phyloP scores from a whole-genome alignment of 768 basidiomycete genomes.

The Russula brevipes region DNA sequence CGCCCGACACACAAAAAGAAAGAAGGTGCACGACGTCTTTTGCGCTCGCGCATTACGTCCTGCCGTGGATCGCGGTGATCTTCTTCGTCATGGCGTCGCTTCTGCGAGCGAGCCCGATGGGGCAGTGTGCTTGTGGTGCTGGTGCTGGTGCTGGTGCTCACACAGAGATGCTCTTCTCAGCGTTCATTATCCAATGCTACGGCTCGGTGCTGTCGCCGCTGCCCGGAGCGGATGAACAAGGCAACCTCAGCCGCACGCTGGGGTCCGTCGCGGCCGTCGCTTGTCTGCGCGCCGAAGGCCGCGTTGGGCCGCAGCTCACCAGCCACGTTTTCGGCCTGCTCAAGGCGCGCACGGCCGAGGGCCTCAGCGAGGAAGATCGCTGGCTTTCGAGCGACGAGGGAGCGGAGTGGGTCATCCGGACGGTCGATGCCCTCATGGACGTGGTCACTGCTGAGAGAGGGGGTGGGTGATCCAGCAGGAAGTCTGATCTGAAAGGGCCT shows the following conservation, averaged over 20 bases:
- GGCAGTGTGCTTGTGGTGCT: neutral
- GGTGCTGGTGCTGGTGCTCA: slow-evolving; percentile 5
- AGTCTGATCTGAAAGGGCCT: slow-evolving; percentile 52
- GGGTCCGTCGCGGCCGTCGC: slow-evolving; percentile 83
- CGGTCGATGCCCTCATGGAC: slow-evolving; percentile 75
- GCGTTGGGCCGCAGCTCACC: slow-evolving; percentile 80
- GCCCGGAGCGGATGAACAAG: slow-evolving; percentile 56
- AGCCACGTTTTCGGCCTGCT: slow-evolving; percentile 89
- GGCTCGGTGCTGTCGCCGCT: slow-evolving; percentile 73
- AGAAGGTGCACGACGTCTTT: slow-evolving; percentile 3
- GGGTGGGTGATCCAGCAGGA: slow-evolving; percentile 28
- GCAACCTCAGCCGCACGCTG: slow-evolving; percentile 78
- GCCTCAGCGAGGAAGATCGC: slow-evolving; percentile 61
- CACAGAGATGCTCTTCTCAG: slow-evolving; percentile 35
- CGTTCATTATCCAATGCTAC: slow-evolving; percentile 83
- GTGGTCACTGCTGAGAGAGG: slow-evolving; percentile 44
- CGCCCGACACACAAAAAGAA: no score
- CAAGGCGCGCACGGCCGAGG: slow-evolving; percentile 64
- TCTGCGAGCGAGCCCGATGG: neutral
- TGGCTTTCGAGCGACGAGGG: slow-evolving; percentile 86
- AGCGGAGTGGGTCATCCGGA: slow-evolving; percentile 82
- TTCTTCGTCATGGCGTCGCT: neutral
- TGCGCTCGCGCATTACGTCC: neutral
- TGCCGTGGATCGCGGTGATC: slow-evolving; percentile 22
- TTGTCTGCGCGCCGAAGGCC: slow-evolving; percentile 75